Evolutionary conservation across 805 yeast genomes (phyloP).

Genomic region (Novakomyces olei): DNA sequence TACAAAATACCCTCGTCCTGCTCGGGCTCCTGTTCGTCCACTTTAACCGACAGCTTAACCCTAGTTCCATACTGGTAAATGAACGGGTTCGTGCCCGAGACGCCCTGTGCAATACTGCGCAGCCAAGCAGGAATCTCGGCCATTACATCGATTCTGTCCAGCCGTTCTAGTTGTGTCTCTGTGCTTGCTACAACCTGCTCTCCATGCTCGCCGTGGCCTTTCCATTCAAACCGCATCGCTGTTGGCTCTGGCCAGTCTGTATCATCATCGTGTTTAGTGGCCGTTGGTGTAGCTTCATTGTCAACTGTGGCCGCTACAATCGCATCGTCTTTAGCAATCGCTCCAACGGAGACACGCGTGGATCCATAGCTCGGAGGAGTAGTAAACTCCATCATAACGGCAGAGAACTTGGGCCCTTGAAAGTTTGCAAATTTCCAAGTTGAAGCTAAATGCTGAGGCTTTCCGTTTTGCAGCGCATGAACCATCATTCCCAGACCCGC

Average conservation of each 20-base stretch:
- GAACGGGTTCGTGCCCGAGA: slow-evolving; percentile 90
- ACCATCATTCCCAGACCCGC: slow-evolving; percentile 50
- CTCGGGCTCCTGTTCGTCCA: slow-evolving; percentile 20
- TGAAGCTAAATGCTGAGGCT: slow-evolving; percentile 97
- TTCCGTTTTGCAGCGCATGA: slow-evolving; percentile 96
- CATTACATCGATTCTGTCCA: slow-evolving; percentile 94
- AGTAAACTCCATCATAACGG: slow-evolving; percentile 81
- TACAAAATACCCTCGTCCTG: slow-evolving; percentile 44
- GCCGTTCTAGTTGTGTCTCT: slow-evolving; percentile 19
- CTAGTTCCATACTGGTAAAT: slow-evolving; percentile 75
- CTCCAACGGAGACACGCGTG: slow-evolving; percentile 61
- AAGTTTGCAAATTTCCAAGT: slow-evolving; percentile 86
- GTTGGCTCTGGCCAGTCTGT: slow-evolving; percentile 86
- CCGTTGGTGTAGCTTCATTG: slow-evolving; percentile 39
- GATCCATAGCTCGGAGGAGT: slow-evolving; percentile 80
- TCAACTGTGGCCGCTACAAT: slow-evolving; percentile 43
- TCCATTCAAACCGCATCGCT: slow-evolving; percentile 34
- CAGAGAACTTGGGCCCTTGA: slow-evolving; percentile 53
- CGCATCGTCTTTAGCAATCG: slow-evolving; percentile 41
- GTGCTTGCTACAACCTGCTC: too few relatives aligned
- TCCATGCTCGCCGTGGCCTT: slow-evolving; percentile 26
- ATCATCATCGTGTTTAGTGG: slow-evolving; percentile 34
- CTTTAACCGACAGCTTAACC: slow-evolving; percentile 24
- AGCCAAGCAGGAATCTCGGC: slow-evolving; percentile 88
- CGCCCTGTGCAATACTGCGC: slow-evolving; percentile 78